Conservation (phyloP, 148 eudicot genomes). For the Cornus controversa region DNA sequence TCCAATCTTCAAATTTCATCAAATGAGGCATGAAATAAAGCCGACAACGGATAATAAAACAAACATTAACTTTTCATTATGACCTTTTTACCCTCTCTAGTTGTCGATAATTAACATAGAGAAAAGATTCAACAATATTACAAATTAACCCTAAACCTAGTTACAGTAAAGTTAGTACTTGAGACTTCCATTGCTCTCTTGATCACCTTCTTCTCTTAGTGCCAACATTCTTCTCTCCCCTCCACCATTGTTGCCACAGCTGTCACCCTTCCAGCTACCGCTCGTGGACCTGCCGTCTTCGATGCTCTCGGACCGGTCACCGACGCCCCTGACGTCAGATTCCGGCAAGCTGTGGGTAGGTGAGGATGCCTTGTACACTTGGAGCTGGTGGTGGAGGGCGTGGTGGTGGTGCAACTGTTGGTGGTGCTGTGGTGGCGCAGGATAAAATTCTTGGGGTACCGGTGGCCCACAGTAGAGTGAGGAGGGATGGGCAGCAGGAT, state of each 20-base stretch:
- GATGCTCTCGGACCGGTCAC: conserved; percentile 76
- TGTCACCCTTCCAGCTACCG: conserved; percentile 69
- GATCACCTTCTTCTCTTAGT: conserved; percentile 38
- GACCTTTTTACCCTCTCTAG: conserved; percentile 39
- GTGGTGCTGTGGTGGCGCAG: conserved; percentile 26
- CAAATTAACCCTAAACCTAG: conserved; percentile 23
- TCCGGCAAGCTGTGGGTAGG: conserved; percentile 63
- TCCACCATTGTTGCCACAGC: conserved; percentile 41
- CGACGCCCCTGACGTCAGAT: conserved; percentile 47
- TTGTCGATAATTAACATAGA: not conserved
- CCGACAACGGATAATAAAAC: conserved; percentile 34
- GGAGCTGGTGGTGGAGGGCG: conserved; percentile 49
- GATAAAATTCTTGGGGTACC: conserved; percentile 66
- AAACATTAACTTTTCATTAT: conserved; percentile 45
- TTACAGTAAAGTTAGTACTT: conserved; percentile 37
- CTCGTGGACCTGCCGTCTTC: conserved; percentile 89
- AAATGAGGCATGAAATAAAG: conserved; percentile 27
- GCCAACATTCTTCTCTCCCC: conserved; percentile 39
- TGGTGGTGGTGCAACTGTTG: conserved; percentile 22
- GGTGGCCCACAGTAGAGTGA: conserved; percentile 49
- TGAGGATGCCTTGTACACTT: conserved; percentile 51
- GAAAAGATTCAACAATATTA: not conserved
- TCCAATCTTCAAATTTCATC: conserved; percentile 32
- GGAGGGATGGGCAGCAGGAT: conserved; percentile 52
- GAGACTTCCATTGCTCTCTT: conserved; percentile 67